phyloP scores from a whole-genome alignment of 2,329 filamentous ascomycete species.

The Simplicillium sp. region DNA sequence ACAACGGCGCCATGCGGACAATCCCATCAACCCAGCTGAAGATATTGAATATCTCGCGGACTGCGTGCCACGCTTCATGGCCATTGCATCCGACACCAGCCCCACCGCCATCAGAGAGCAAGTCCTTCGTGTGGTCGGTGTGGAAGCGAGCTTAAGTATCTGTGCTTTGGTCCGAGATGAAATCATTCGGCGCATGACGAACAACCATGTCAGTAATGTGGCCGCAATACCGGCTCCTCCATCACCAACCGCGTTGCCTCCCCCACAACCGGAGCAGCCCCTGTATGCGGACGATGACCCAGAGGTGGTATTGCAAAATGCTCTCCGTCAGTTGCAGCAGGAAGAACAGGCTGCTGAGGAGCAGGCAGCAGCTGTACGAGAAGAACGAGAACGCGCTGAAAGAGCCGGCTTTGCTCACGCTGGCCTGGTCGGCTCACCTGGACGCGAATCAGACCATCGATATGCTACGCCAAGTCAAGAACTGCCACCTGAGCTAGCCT shows the following conservation, averaged over 20 bases:
- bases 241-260: constrained; percentile 12
- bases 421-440: constrained; percentile 22
- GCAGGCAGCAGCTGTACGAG: constrained; percentile 43
- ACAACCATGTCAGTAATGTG: constrained; percentile 11
- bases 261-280: constrained; percentile 22
- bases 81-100: constrained; percentile 46
- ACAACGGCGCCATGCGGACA: constrained; percentile 42
- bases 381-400: constrained; percentile 41
- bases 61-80: constrained; percentile 50
- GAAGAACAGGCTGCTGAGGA: constrained; percentile 50
- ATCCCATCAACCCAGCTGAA: constrained; percentile 36
- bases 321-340: constrained; percentile 47
- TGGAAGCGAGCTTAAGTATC: constrained; percentile 41
- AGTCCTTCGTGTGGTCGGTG: constrained; percentile 43
- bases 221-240: constrained; percentile 14
- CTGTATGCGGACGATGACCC: constrained; percentile 44
- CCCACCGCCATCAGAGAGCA: constrained; percentile 50
- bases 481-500: constrained; percentile 31
- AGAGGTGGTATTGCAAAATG: constrained; percentile 49
- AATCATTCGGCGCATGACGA: constrained; percentile 32
- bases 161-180: constrained; percentile 52
- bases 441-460: constrained; percentile 18
- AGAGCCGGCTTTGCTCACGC: constrained; percentile 19
- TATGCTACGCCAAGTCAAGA: constrained; percentile 25
- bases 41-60: constrained; percentile 53